Evolutionary conservation across 192 early-diverging fungal species (phyloP).

Genomic region (Glomus cerebriforme): DNA sequence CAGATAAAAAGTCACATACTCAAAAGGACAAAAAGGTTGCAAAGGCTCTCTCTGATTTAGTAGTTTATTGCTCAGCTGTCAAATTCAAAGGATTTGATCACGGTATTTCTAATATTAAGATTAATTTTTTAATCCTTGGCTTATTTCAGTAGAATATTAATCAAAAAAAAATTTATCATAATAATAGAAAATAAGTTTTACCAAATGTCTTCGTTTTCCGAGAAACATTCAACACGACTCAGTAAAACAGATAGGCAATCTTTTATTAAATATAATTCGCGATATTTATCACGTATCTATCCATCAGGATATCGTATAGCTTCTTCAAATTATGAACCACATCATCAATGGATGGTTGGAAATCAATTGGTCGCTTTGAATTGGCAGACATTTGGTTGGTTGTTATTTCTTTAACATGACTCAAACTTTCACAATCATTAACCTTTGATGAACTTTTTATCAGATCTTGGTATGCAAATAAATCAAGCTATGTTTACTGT

Average conservation of each 20-base stretch:
- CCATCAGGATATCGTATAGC: conserved; percentile 77
- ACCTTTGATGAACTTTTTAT: not conserved
- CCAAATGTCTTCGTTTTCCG: conserved; percentile 76
- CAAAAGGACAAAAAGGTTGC: conserved; percentile 50
- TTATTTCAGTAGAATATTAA: not conserved
- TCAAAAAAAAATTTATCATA: not conserved
- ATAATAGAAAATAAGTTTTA: not conserved
- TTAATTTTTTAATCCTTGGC: not conserved
- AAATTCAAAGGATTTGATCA: conserved; percentile 61
- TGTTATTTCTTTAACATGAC: not conserved
- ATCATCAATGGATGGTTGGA: conserved; percentile 78
- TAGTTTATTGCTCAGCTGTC: conserved; percentile 63
- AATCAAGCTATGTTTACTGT: conserved; percentile 82
- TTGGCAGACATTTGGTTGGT: conserved; percentile 75
- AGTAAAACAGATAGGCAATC: conserved; percentile 52
- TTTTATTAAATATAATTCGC: conserved; percentile 59
- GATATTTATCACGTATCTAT: conserved; percentile 76
- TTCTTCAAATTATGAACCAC: conserved; percentile 84
- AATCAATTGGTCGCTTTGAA: conserved; percentile 90
- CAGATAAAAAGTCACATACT: conserved; percentile 34
- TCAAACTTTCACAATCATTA: not conserved
- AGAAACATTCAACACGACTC: conserved; percentile 60
- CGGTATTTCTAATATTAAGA: conserved; percentile 41
- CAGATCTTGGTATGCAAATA: conserved; percentile 78
- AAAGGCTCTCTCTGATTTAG: conserved; percentile 56